phyloP scores from a whole-genome alignment of 2,329 filamentous ascomycete genomes.

The Diaporthe sp. region DNA sequence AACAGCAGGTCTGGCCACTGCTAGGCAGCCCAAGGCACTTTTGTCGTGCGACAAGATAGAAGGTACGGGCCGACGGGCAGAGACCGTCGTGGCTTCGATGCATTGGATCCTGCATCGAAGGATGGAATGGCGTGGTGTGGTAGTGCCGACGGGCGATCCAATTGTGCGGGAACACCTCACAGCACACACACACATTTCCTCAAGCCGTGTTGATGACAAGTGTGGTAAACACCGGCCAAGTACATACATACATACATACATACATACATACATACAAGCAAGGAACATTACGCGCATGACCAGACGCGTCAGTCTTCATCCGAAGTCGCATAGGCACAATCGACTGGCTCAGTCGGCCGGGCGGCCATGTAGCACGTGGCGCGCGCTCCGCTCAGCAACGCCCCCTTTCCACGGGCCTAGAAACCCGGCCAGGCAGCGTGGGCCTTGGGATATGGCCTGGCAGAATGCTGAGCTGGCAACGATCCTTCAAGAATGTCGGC shows the following conservation, averaged over 20 bases:
- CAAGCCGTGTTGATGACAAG: neutral
- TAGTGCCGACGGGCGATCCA: neutral
- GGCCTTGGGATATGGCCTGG: neutral
- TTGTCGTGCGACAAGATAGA: neutral
- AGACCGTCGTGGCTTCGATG: neutral
- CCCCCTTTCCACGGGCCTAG: neutral
- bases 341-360: constrained; percentile 17
- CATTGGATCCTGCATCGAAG: neutral
- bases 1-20: neutral
- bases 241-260: no score
- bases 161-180: neutral
- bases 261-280: no score
- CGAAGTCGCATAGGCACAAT: neutral
- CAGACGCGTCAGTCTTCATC: neutral
- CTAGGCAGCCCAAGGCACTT: neutral
- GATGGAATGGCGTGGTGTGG: neutral
- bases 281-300: neutral
- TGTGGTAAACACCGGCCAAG: neutral
- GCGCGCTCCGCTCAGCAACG: constrained; percentile 34
- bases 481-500: constrained; percentile 1
- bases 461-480: constrained; percentile 11
- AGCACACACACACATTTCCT: neutral
- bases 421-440: neutral
- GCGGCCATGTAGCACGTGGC: constrained; percentile 31
- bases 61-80: neutral